These are phyloP conservation scores for Vitis vinifera DNA, from an alignment of 164 flowering plant species.

Conservation along the genomic window DNA sequence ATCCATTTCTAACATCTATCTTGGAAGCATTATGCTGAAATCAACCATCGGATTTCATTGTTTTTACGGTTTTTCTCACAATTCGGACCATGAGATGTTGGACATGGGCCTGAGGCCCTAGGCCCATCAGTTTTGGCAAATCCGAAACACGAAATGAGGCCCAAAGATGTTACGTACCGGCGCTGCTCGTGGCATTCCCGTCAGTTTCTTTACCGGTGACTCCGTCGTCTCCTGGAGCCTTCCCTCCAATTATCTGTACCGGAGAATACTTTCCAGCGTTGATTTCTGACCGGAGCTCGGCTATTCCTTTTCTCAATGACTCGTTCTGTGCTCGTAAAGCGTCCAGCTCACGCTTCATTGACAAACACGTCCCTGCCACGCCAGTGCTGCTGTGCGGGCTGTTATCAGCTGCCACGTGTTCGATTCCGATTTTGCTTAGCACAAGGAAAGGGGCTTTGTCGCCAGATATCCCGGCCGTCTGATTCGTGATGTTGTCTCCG, in stretches of 20 bases:
- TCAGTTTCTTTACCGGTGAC: neutral
- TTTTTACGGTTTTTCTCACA: too few species aligned
- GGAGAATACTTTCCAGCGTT: neutral
- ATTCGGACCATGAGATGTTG: too few species aligned
- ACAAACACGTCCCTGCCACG: slow-evolving; percentile 19
- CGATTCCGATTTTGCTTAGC: slow-evolving; percentile 9
- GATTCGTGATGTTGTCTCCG: neutral
- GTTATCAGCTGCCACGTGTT: neutral
- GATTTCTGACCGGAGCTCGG: slow-evolving; percentile 3
- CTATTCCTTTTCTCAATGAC: slow-evolving; percentile 3
- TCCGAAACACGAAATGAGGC: neutral
- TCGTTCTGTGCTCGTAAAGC: slow-evolving; percentile 5
- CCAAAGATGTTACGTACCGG: neutral
- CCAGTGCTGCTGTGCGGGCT: neutral
- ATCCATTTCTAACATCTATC: too few species aligned
- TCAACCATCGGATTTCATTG: too few species aligned
- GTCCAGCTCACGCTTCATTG: slow-evolving; percentile 7
- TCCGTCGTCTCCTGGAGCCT: neutral
- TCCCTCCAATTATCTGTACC: neutral
- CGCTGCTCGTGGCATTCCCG: neutral
- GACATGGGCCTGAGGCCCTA: too few species aligned
- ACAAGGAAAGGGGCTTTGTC: slow-evolving; percentile 4
- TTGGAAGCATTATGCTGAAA: too few species aligned
- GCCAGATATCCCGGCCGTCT: slow-evolving; percentile 9
- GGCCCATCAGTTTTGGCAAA: too few species aligned